Base-by-base conservation (phyloP, 164 flowering plant genomes). In the Cinnamomum chago region DNA sequence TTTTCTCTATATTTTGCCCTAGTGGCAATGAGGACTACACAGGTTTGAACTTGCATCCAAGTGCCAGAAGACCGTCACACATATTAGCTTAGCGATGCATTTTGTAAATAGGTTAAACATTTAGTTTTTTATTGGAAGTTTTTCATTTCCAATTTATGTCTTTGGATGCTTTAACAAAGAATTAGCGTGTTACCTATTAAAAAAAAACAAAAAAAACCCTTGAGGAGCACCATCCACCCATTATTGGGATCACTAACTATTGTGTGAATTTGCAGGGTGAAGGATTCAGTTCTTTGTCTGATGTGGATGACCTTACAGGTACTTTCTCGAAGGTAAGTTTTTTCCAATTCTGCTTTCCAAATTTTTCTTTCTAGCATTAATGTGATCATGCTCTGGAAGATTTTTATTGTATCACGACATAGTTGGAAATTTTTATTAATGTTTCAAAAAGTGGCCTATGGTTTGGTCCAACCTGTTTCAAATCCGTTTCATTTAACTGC, bases 301-400 rank as follows among this genome's bases (percentile, higher is more conserved):
- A 90, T 67, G 76, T 86, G 25, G 93, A 90, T 84, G 90, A 90
- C 78, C 85, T 90, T 60, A 81, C 90, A 55, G 85, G 82, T 51
- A 88, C 91, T 62, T 90, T 86, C 81, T 79, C 85, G 58, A 90
- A 88, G 93, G 93, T 90, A 62, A 77, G 84, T 65, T 58, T 68
- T 60, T 22, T 33, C 60, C 18, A 6, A 35, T 68, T 50, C 67
- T 9, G 28, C 10, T 60, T 22, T 33, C 67, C 18, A 5, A 6
- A 35, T 23, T 50, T 71, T 9, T 17, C 10, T 67, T 67, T 24
- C n/a, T 17, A 17, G n/a, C 33, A 30, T 67, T 67, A 30, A 30
- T 17, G 18, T 28, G 69, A 28, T 33, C 22, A 67, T 67, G 40
- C 47, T 15, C 20, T 17, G n/a, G 9, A 33, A 67, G 20, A 17